Base-by-base conservation (phyloP, 2,329 filamentous ascomycete genomes). In the Plenodomus lindquistii region DNA sequence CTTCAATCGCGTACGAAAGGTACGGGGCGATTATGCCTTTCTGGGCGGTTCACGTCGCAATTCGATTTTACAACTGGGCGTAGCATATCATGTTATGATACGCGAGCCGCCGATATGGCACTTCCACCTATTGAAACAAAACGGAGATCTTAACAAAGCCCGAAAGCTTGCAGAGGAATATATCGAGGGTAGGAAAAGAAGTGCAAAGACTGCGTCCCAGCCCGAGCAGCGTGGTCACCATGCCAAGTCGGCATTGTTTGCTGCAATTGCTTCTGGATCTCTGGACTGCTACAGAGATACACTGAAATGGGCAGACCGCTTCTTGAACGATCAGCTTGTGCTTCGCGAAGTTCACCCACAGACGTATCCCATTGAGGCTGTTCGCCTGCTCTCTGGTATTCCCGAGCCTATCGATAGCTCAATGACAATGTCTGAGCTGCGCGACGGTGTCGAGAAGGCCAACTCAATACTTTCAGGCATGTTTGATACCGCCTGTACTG, bases 271-370 rank as follows among this genome's bases (percentile, higher is more conserved):
- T 15, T 73, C 66, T 39, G 65, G 67, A 2, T 72, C 63, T 9
- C 44, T 72, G 1, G 49, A 62, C 1, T 15, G 73, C 1, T 65
- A 66, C 17, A 56, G 53, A 17, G 60, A 71, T 5, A 62, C 64
- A 1, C 29, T 74, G 2, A 27, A 62, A 2, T 76, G 73, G 74
- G 55, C 66, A 1, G 67, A 62, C 6, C 62, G 70, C 2, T 76
- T 67, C 46, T 57, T 70, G n/a, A 66, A 66, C 19, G 74, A 76
- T 57, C 63, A 68, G 9, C 21, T 46, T 16, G 46, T 47, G 3
- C 18, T 48, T 27, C 41, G 24, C 6, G 41, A 50, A 22, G 15
- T 55, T 2, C 46, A 48, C 27, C 24, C 18, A 1, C 19, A n/a
- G 2, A 19, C 2, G 5, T 43, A 44, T 41, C 42, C 46, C 10